phyloP scores from a whole-genome alignment of 768 basidiomycete genomes.

The Termitomyces sp. region DNA sequence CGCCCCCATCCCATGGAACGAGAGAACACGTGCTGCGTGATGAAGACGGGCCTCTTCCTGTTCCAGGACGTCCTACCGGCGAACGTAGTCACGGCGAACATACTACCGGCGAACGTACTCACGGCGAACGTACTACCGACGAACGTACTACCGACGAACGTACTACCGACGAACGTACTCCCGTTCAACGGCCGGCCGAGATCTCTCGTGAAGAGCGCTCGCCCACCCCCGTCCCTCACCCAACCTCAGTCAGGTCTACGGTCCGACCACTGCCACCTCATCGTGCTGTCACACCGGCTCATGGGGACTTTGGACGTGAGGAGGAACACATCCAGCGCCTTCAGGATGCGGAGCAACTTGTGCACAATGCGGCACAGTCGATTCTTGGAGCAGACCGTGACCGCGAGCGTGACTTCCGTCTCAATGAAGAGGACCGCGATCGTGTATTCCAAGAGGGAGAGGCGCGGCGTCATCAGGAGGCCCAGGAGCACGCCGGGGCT shows the following conservation, averaged over 20 bases:
- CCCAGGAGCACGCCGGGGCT: slow-evolving; percentile 43
- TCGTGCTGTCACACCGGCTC: slow-evolving; percentile 32
- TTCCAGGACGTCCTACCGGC: background rate
- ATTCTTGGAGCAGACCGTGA: slow-evolving; percentile 57
- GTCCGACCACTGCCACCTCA: slow-evolving; percentile 13
- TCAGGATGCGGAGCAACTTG: slow-evolving; percentile 39
- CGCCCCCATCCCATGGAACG: background rate
- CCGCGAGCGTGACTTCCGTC: slow-evolving; percentile 60
- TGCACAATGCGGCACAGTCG: slow-evolving; percentile 42
- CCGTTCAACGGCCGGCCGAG: slow-evolving; percentile 2
- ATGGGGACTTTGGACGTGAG: slow-evolving; percentile 37
- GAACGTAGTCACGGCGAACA: background rate
- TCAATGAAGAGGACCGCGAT: slow-evolving; percentile 61
- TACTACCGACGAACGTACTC: background rate
- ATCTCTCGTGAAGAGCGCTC: background rate
- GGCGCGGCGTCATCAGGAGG: slow-evolving; percentile 51
- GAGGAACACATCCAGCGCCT: slow-evolving; percentile 54
- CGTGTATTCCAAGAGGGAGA: slow-evolving; percentile 57
- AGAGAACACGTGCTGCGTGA: background rate
- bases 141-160: background rate
- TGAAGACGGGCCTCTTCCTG: slow-evolving; percentile 10
- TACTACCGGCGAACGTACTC: background rate
- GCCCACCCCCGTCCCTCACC: background rate
- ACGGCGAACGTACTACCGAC: background rate
- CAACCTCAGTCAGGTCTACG: slow-evolving; percentile 4